Conservation (phyloP, 306 rosid species). For the Rosa rugosa region DNA sequence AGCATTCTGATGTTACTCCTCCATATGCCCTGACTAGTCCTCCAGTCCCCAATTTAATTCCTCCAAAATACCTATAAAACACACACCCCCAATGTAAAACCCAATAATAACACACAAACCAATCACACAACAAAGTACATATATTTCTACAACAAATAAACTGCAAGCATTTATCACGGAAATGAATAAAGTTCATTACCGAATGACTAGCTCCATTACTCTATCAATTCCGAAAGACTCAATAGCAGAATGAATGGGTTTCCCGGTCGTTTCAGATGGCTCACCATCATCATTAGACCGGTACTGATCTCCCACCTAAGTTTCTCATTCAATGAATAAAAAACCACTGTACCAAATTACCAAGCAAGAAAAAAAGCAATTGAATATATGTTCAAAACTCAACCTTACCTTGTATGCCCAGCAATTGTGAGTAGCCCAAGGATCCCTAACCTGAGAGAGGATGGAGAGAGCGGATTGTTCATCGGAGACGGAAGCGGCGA, state of each 20-base stretch:
- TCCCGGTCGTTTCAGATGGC: conserved; percentile 92
- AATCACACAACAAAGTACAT: background rate
- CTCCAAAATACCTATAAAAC: conserved; percentile 68
- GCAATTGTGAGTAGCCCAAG: conserved; percentile 84
- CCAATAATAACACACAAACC: background rate
- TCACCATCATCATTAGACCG: conserved; percentile 98
- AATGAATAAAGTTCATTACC: conserved; percentile 37
- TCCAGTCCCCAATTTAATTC: conserved; percentile 88
- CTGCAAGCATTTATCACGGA: background rate
- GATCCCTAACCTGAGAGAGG: conserved; percentile 84
- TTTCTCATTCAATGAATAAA: background rate
- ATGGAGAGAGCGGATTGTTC: conserved; percentile 78
- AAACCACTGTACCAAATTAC: background rate
- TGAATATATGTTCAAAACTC: too few relatives aligned
- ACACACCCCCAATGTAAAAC: background rate
- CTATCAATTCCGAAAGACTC: conserved; percentile 85
- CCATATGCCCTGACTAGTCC: conserved; percentile 94
- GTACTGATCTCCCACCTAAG: conserved; percentile 86
- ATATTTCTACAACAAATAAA: background rate
- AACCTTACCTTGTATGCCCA: conserved; percentile 78
- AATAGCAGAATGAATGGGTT: conserved; percentile 85
- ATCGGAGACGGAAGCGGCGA: conserved; percentile 68
- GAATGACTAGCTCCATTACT: conserved; percentile 96
- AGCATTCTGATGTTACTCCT: conserved; percentile 89
- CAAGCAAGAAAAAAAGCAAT: too few relatives aligned